Evolutionary conservation across 805 yeast genomes (phyloP).

Genomic region (Saccharomycopsis vini): DNA sequence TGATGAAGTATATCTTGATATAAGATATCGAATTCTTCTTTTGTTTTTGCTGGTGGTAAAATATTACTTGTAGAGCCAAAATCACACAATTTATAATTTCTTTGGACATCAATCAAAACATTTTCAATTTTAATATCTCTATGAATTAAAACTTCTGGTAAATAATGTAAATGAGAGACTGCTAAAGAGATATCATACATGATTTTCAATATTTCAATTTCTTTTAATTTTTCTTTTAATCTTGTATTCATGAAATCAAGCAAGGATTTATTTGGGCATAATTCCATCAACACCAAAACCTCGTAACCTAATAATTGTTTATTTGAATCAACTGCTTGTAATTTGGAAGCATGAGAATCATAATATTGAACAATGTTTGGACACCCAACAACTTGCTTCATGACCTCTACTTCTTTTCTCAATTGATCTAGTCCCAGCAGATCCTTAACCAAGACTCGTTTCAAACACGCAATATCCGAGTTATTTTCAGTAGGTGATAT

Average conservation of each 20-base stretch:
- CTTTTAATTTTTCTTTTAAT: slow-evolving; percentile 67
- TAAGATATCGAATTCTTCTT: slow-evolving; percentile 49
- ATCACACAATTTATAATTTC: slow-evolving; percentile 65
- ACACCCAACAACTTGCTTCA: slow-evolving; percentile 51
- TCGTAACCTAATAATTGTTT: slow-evolving; percentile 51
- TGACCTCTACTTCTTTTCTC: slow-evolving; percentile 70
- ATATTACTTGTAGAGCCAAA: slow-evolving; percentile 72
- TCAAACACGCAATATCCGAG: slow-evolving; percentile 53
- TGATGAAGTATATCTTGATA: slow-evolving; percentile 66
- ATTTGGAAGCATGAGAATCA: slow-evolving; percentile 68
- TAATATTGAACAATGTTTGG: slow-evolving; percentile 57
- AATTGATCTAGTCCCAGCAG: slow-evolving; percentile 57
- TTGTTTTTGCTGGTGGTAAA: slow-evolving; percentile 51
- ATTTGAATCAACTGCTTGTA: slow-evolving; percentile 23
- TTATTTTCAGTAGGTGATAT: slow-evolving; percentile 40
- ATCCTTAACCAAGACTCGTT: slow-evolving; percentile 65
- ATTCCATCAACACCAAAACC: slow-evolving; percentile 86
- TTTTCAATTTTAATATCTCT: slow-evolving; percentile 82
- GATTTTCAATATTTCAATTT: slow-evolving; percentile 69
- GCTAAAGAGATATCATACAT: slow-evolving; percentile 77
- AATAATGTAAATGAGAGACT: slow-evolving; percentile 74
- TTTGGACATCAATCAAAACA: slow-evolving; percentile 51
- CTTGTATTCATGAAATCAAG: slow-evolving; percentile 87
- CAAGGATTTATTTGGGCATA: slow-evolving; percentile 79
- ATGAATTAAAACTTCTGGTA: slow-evolving; percentile 64